A percentile compares a stretch with the other conserved stretches of the same genome.
phyloP scores from a whole-genome alignment of 139 green algal species.

The Tetradesmus lagerheimii region DNA sequence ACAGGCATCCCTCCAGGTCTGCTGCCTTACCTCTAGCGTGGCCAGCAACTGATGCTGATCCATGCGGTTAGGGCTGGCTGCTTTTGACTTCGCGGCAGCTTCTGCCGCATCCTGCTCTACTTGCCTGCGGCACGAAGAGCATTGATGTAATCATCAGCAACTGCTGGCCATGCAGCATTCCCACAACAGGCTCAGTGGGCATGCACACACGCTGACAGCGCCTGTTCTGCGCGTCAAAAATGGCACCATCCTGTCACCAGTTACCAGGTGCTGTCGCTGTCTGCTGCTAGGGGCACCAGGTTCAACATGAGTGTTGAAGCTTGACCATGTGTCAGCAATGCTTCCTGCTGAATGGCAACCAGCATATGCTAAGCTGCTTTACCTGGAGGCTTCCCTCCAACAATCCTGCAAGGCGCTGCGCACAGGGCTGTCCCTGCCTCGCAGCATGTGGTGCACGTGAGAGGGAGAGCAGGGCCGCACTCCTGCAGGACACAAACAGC shows the following conservation, averaged over 20 bases:
- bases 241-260: neutral
- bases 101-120: neutral
- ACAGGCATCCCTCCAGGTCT: neutral
- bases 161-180: no score
- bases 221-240: no score
- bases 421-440: constrained; percentile 12
- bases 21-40: neutral
- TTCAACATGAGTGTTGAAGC: no score
- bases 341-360: neutral
- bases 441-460: constrained; percentile 7
- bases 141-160: no score
- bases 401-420: constrained; percentile 14
- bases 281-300: no score
- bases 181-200: no score
- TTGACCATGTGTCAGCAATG: neutral
- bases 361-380: neutral
- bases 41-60: constrained; percentile 24
- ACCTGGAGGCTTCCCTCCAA: constrained; percentile 25
- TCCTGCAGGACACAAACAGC: neutral
- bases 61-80: neutral
- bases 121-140: neutral
- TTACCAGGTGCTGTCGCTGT: no score
- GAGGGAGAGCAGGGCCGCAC: neutral
- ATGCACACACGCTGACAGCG: no score
- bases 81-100: neutral